phyloP scores from a whole-genome alignment of 306 rosid genomes.

The Vigna trinervia region DNA sequence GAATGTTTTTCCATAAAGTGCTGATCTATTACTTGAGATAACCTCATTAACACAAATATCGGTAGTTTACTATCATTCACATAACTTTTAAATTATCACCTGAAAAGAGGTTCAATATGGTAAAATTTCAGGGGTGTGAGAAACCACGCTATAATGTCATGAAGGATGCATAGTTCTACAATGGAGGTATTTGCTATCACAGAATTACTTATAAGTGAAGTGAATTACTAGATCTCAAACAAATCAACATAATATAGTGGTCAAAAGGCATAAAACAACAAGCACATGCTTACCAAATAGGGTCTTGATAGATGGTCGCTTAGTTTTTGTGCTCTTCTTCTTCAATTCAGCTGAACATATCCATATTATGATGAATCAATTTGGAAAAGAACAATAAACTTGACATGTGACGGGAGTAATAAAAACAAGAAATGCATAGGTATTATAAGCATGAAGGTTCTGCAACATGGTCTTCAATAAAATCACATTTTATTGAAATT shows the following conservation, averaged over 20 bases:
- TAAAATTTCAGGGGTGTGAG: conserved; percentile 15
- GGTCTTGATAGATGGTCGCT: conserved; percentile 92
- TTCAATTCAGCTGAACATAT: conserved; percentile 85
- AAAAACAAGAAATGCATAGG: neutral
- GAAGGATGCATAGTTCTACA: neutral
- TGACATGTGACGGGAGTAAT: neutral
- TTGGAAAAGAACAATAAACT: neutral
- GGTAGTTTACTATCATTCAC: conserved; percentile 2
- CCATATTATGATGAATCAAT: conserved; percentile 30
- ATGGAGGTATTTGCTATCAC: neutral
- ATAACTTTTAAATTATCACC: neutral
- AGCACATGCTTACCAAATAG: conserved; percentile 74
- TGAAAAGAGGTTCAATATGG: conserved; percentile 1
- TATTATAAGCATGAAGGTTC: neutral
- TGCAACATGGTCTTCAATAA: conserved; percentile 17
- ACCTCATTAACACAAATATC: neutral
- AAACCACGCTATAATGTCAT: conserved; percentile 1
- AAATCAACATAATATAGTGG: neutral
- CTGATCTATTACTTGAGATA: conserved; percentile 32
- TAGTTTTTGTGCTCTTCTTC: conserved; percentile 88
- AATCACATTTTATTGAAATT: conserved; percentile 34
- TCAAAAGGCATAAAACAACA: neutral
- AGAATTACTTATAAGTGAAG: neutral
- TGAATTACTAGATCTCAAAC: conserved; percentile 27
- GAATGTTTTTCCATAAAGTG: conserved; percentile 6